Evolutionary conservation across 2,329 filamentous ascomycete species (phyloP), one percentile per base, ranked within the genome.

Genomic region (Aspergillus fijiensis): DNA sequence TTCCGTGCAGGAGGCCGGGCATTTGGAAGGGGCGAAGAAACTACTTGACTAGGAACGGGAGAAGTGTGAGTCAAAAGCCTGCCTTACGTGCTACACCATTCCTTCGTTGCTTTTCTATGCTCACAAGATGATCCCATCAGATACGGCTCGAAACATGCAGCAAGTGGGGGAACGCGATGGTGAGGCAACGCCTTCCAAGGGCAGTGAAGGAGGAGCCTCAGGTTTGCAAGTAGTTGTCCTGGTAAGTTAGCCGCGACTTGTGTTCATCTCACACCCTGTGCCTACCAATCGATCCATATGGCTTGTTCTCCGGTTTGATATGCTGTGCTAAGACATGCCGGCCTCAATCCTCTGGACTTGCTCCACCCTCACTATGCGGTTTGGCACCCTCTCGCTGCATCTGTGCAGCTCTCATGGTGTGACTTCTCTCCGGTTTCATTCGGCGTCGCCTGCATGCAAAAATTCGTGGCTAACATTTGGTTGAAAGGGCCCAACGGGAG

Each of bases 401-500:
- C 25, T 33, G 33, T 47, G 21, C 12, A n/a, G 12, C 23, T 42
- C 53, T 29, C 19, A 7, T 19, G 12, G 27, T 54, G 12, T 29
- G 3, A 9, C 6, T 47, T n/a, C 25, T n/a, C 4, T 53, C 49
- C 49, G 39, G 12, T 55, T 47, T 47, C 45, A 47, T 23, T 61
- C 21, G 63, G 63, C 60, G 65, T 57, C 61, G 60, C 58, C 59
- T 56, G 56, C 70, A 67, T 60, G 49, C 61, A 47, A 55, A 49
- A 55, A 53, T 33, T 29, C 31, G 48, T 57, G 67, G 63, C 73
- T 76, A 64, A 77, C 68, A 61, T 14, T 48, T 62, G 51, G 50
- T 58, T 55, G 60, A 64, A 71, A 96, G 92, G 95, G 95, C 65
- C 87, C 92, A 50, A 91, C 92, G 54, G 95, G 95, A 60, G 95